Evolutionary conservation across 768 basidiomycete species (phyloP).

Genomic region (Trametes cubensis): DNA sequence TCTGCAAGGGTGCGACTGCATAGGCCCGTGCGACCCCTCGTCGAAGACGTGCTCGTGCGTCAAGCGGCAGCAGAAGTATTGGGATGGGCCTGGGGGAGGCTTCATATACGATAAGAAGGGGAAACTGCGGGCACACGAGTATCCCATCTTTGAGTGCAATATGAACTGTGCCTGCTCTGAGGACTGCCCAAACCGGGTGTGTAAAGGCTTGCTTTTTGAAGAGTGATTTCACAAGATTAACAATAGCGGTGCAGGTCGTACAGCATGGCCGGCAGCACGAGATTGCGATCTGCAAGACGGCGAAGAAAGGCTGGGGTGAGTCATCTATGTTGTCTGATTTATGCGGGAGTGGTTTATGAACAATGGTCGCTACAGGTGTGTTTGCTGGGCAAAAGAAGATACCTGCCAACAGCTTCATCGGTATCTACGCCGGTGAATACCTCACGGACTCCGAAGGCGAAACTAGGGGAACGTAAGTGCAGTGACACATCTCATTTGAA

Average conservation of each 20-base stretch:
- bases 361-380: conserved; percentile 52
- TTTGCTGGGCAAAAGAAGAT: conserved; percentile 70
- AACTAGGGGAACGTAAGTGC: conserved; percentile 62
- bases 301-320: conserved; percentile 84
- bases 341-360: not conserved
- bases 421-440: conserved; percentile 85
- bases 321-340: not conserved
- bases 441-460: conserved; percentile 71
- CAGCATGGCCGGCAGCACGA: conserved; percentile 72
- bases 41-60: conserved; percentile 75
- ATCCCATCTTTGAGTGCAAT: conserved; percentile 87
- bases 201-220: conserved; percentile 27
- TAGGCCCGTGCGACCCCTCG: conserved; percentile 74
- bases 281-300: conserved; percentile 70
- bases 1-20: conserved; percentile 72
- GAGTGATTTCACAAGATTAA: not conserved
- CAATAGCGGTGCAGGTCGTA: conserved; percentile 58
- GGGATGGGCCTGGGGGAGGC: conserved; percentile 43
- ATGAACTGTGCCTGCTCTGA: conserved; percentile 79
- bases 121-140: conserved; percentile 45
- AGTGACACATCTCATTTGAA: not conserved
- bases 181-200: conserved; percentile 79
- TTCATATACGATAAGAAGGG: conserved; percentile 74
- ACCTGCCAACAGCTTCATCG: conserved; percentile 69
- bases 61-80: conserved; percentile 52